Percentiles rank a stretch among this genome's conserved stretches.
phyloP scores from a whole-genome alignment of 2,329 filamentous ascomycete species.

The Akanthomyces dipterigenus region DNA sequence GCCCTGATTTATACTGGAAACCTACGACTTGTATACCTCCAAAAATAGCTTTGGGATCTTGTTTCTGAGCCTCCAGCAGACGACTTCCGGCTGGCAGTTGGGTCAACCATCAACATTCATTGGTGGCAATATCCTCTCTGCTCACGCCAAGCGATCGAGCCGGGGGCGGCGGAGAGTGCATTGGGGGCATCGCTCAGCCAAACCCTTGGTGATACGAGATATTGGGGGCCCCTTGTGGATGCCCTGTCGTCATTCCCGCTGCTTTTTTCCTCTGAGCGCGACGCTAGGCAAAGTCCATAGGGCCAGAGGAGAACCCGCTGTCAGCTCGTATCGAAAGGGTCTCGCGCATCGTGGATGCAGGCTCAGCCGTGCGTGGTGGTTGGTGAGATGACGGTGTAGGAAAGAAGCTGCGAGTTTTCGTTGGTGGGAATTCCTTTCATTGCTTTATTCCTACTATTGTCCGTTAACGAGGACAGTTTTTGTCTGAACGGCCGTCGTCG shows the following conservation, averaged over 20 bases:
- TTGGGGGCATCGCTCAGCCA: background rate
- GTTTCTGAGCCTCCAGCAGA: background rate
- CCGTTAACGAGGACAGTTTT: too few species aligned
- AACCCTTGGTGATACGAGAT: conserved; percentile 5
- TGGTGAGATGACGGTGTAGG: too few species aligned
- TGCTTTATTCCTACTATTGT: too few species aligned
- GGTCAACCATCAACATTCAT: background rate
- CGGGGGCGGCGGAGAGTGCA: background rate
- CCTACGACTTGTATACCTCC: background rate
- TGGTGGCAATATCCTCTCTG: background rate
- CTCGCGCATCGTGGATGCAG: too few species aligned
- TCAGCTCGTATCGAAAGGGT: conserved; percentile 2
- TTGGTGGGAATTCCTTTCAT: too few species aligned
- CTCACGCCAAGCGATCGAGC: background rate
- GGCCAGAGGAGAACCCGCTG: background rate
- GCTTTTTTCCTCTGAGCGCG: background rate
- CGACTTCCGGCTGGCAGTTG: background rate
- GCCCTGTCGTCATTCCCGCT: background rate
- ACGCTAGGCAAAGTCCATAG: background rate
- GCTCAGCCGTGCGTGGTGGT: background rate
- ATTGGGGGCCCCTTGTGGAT: background rate
- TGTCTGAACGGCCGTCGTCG: too few species aligned
- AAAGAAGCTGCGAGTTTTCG: too few species aligned
- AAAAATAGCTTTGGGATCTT: background rate
- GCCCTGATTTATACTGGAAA: background rate